Percentiles rank a stretch among this genome's conserved stretches.
phyloP scores from a whole-genome alignment of 768 basidiomycete species.

The Termitomyces heimii region DNA sequence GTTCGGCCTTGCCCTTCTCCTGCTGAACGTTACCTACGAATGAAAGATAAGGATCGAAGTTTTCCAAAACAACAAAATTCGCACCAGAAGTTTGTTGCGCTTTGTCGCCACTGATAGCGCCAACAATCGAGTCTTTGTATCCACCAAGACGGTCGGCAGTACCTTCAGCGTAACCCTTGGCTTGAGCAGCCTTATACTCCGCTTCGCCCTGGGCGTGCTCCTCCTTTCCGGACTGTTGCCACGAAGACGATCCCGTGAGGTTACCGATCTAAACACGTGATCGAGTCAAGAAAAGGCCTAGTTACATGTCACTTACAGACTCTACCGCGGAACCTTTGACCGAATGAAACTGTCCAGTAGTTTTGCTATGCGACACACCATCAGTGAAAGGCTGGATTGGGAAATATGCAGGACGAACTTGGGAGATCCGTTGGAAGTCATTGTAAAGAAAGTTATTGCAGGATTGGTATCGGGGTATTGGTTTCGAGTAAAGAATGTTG shows the following conservation, averaged over 20 bases:
- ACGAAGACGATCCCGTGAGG: conserved; percentile 37
- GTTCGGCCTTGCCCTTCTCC: conserved; percentile 16
- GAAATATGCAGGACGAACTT: conserved; percentile 7
- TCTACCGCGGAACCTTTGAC: conserved; percentile 31
- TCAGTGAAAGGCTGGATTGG: too few species aligned
- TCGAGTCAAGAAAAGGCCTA: too few species aligned
- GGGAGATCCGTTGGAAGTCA: conserved; percentile 16
- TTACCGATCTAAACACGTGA: conserved; percentile 30
- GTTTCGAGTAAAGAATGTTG: neutral
- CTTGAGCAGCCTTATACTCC: conserved; percentile 43
- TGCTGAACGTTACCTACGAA: conserved; percentile 40
- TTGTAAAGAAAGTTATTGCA: neutral
- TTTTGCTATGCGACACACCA: conserved; percentile 23
- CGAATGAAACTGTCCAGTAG: conserved; percentile 37
- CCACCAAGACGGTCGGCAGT: conserved; percentile 36
- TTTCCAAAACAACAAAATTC: neutral
- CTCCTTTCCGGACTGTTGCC: conserved; percentile 42
- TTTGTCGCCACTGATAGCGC: conserved; percentile 46
- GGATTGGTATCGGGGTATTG: conserved; percentile 1
- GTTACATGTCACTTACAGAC: conserved; percentile 1
- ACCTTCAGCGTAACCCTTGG: conserved; percentile 46
- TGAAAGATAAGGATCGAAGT: too few species aligned
- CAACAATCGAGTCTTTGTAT: conserved; percentile 44
- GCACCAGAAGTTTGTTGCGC: conserved; percentile 35
- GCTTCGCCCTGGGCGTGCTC: conserved; percentile 49